phyloP scores from a whole-genome alignment of 495 filamentous ascomycete genomes.

The Neurospora sp. region DNA sequence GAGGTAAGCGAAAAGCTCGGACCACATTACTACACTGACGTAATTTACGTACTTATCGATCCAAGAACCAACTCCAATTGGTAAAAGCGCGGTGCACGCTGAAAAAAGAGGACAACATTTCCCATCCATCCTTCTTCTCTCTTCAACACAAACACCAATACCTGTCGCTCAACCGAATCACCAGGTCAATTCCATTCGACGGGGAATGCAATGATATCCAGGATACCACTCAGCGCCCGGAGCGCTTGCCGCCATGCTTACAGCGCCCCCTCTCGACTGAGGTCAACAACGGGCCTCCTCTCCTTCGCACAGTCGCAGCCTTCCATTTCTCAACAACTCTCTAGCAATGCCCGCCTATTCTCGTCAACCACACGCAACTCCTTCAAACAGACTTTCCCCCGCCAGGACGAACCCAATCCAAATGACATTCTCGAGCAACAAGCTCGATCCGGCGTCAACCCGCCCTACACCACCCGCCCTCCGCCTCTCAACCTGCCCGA shows the following conservation, averaged over 20 bases:
- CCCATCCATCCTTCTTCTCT: background rate
- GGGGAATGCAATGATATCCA: conserved; percentile 7
- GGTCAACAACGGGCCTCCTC: background rate
- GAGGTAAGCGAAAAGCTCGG: background rate
- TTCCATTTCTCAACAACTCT: background rate
- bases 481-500: conserved; percentile 45
- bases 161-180: background rate
- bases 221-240: background rate
- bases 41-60: background rate
- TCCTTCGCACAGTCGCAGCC: background rate
- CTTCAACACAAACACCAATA: background rate
- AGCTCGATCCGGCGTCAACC: conserved; percentile 37
- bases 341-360: background rate
- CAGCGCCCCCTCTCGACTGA: background rate
- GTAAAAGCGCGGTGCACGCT: background rate
- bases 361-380: background rate
- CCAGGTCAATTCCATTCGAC: background rate
- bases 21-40: background rate
- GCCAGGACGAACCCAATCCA: background rate
- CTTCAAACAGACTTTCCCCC: background rate
- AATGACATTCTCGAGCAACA: background rate
- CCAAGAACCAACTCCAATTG: background rate
- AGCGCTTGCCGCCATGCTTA: background rate
- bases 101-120: background rate
- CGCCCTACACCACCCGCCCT: conserved; percentile 48